A percentile compares a stretch with the other conserved stretches of the same genome.
Conservation (phyloP, 140 eudicot species). For the Erigeron philadelphicus region DNA sequence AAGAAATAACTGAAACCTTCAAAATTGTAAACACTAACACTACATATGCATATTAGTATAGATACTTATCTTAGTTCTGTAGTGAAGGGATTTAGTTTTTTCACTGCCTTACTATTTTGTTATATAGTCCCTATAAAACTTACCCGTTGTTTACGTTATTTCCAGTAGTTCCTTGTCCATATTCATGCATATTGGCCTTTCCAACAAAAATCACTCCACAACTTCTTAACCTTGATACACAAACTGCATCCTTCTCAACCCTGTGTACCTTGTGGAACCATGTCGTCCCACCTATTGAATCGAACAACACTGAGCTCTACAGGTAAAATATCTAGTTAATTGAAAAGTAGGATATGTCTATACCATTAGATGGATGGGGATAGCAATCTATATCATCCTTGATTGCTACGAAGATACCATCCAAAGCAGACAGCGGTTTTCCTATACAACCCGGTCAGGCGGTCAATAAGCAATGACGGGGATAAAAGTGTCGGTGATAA, state of each 20-base stretch:
- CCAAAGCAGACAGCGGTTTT: conserved; percentile 67
- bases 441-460: conserved; percentile 48
- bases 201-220: conserved; percentile 91
- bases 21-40: too few relatives aligned
- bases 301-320: conserved; percentile 16
- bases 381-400: conserved; percentile 94
- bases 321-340: conserved; percentile 6
- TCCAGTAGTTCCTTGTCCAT: conserved; percentile 95
- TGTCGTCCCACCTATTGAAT: conserved; percentile 66
- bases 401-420: conserved; percentile 87
- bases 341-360: background rate
- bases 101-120: background rate
- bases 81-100: too few relatives aligned
- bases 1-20: too few relatives aligned
- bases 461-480: background rate
- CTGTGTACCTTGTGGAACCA: conserved; percentile 70
- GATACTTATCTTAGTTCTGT: too few relatives aligned
- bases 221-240: conserved; percentile 68
- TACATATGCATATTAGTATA: too few relatives aligned
- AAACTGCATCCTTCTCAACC: conserved; percentile 70
- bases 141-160: conserved; percentile 88
- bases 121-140: conserved; percentile 12
- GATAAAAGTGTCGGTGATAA: background rate
- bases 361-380: conserved; percentile 89
- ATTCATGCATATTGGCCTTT: conserved; percentile 98